phyloP scores from a whole-genome alignment of 208 protist species.

The Acanthamoeba royreba region DNA sequence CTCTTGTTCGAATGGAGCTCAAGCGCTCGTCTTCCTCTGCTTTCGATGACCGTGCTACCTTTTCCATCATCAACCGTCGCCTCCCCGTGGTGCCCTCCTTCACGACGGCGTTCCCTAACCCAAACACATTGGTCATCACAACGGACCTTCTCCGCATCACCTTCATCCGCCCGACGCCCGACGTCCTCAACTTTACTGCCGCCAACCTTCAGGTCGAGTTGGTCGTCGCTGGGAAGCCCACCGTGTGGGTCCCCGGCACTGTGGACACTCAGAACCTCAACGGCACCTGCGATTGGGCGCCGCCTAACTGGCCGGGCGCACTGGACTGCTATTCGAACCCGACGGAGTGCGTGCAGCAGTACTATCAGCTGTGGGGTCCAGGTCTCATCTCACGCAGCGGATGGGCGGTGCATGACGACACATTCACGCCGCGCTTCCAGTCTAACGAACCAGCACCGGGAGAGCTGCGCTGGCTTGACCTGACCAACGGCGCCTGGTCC shows the following conservation, averaged over 20 bases:
- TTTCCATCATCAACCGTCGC: background rate
- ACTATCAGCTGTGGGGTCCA: background rate
- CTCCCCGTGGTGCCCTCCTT: background rate
- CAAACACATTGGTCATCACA: background rate
- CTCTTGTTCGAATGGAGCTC: conserved; percentile 28
- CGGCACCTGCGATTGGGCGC: conserved; percentile 52
- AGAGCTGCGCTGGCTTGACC: background rate
- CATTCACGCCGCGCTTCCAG: background rate
- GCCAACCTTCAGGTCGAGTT: background rate
- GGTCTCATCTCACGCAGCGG: conserved; percentile 55
- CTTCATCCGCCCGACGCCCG: background rate
- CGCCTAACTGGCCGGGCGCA: background rate
- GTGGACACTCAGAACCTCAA: conserved; percentile 47
- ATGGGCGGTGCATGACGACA: conserved; percentile 61
- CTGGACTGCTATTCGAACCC: background rate
- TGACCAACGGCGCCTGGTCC: background rate
- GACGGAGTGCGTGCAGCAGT: background rate
- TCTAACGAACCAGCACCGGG: background rate
- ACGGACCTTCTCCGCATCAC: background rate
- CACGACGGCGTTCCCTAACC: background rate
- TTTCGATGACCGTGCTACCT: conserved; percentile 32
- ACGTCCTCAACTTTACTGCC: background rate
- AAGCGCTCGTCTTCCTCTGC: background rate
- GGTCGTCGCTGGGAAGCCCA: background rate
- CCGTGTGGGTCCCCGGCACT: background rate